Base-by-base conservation (phyloP, 1,139 yeast species). In the Zygoascus meyerae region DNA sequence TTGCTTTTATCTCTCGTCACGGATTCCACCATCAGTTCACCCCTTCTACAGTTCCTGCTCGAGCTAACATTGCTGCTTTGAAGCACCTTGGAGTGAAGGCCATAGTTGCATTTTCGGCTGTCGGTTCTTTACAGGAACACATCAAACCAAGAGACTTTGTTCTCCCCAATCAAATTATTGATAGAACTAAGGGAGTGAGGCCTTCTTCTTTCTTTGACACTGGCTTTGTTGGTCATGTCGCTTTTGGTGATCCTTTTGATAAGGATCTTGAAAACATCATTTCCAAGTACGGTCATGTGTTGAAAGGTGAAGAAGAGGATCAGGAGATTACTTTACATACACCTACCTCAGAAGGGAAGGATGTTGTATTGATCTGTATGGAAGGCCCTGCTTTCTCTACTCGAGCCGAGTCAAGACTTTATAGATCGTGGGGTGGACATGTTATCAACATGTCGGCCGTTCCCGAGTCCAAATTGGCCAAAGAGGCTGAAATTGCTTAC, bases 341-440 rank as follows among this genome's bases (percentile, higher is more conserved):
- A 48, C 78, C 75, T 62, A 66, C 64, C 46, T 71, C 79, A 42
- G 75, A 75, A 53, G 82, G 81, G 48, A 66, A 69, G 47, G 97
- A 90, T 60, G 71, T 86, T 52, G 84, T 95, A 2, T 79, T 94
- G 41, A 76, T 94, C 52, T 92, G 98, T 69, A 92, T 92, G 98
- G 99, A 92, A 68, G 99, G 99, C 35, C 99, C 99, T 2, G 96
- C 94, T 49, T 92, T 92, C 68, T 83, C 95, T 42, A 92, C 98
- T 12, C 78, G 98, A 55, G 97, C 98, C n/a, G 99, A 92, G 70
- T 86, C 96, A 15, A 78, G 77, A 64, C 68, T 92, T 66, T 94
- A 92, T 71, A 77, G 89, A 62, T 69, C 83, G 35, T 85, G 95
- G 83, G 96, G 96, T 49, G 98, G 97, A 9, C 78, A 87, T 34